Conservation (phyloP, 495 filamentous ascomycete genomes). For the Xylaria acuta region DNA sequence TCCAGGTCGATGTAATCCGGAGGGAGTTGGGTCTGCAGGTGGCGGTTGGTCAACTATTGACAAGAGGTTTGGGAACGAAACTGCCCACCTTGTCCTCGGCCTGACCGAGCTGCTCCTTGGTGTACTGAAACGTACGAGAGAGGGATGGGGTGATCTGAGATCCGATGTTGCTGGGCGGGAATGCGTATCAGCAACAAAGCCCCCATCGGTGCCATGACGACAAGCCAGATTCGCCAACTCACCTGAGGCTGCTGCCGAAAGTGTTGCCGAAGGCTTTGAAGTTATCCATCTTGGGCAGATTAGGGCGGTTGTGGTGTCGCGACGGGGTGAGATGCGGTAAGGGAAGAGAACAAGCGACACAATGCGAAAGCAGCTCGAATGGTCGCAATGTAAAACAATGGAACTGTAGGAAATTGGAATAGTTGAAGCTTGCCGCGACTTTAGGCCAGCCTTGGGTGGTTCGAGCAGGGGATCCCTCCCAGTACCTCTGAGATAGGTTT, state of each 20-base stretch:
- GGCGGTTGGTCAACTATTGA: conserved; percentile 20
- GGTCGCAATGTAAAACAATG: conserved; percentile 18
- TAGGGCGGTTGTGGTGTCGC: conserved; percentile 3
- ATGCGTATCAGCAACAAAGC: conserved; percentile 27
- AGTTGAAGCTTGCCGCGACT: conserved; percentile 2
- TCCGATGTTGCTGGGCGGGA: conserved; percentile 48
- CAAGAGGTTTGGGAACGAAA: neutral
- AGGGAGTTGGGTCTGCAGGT: conserved; percentile 83
- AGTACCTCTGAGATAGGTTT: no score
- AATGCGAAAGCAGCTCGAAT: neutral
- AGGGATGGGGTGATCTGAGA: conserved; percentile 83
- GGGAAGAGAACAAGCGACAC: neutral
- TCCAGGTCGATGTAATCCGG: conserved; percentile 98
- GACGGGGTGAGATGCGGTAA: neutral
- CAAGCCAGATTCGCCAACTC: conserved; percentile 14
- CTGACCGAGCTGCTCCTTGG: conserved; percentile 95
- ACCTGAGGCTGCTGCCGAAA: conserved; percentile 52
- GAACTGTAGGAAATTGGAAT: neutral
- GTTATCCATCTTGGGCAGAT: conserved; percentile 65
- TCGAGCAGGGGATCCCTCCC: neutral
- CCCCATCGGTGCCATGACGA: conserved; percentile 19
- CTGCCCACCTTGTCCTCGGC: conserved; percentile 84
- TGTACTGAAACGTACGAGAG: conserved; percentile 91
- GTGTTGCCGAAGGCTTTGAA: conserved; percentile 65
- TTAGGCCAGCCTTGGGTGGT: conserved; percentile 7